These are phyloP conservation scores for Rhodotorula sp. DNA, from an alignment of 1,284 basidiomycete species.

Conservation along the genomic window DNA sequence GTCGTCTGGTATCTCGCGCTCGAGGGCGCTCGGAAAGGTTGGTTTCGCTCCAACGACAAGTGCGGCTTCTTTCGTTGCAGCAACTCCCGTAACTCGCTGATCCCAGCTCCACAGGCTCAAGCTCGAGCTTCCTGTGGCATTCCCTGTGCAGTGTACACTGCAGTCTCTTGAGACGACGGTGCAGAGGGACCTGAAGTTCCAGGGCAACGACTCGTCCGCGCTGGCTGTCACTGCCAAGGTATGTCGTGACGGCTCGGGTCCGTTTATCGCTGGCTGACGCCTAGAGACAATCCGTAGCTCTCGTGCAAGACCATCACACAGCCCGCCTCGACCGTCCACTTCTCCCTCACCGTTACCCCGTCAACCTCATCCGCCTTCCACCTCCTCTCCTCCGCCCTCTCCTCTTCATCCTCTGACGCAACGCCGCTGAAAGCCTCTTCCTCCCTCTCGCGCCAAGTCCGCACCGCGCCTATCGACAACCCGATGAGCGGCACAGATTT, in stretches of 20 bases:
- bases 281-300: neutral
- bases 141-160: neutral
- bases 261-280: neutral
- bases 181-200: constrained; percentile 13
- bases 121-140: constrained; percentile 24
- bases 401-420: neutral
- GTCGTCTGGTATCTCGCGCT: constrained; percentile 23
- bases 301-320: neutral
- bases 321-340: neutral
- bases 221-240: constrained; percentile 1
- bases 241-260: neutral
- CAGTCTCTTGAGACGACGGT: neutral
- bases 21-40: constrained; percentile 11
- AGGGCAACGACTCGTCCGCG: neutral
- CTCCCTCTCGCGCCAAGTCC: constrained; percentile 15
- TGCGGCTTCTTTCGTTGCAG: neutral
- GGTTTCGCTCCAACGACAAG: constrained; percentile 27
- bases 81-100: no score
- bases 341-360: constrained; percentile 12
- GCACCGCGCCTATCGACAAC: constrained; percentile 19
- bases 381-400: neutral
- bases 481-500: constrained; percentile 3
- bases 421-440: neutral
- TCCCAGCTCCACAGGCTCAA: neutral
- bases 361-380: neutral